These are phyloP conservation scores for Pseudogymnoascus sp. DNA, from an alignment of 2,329 filamentous ascomycete genomes.

Conservation along the genomic window DNA sequence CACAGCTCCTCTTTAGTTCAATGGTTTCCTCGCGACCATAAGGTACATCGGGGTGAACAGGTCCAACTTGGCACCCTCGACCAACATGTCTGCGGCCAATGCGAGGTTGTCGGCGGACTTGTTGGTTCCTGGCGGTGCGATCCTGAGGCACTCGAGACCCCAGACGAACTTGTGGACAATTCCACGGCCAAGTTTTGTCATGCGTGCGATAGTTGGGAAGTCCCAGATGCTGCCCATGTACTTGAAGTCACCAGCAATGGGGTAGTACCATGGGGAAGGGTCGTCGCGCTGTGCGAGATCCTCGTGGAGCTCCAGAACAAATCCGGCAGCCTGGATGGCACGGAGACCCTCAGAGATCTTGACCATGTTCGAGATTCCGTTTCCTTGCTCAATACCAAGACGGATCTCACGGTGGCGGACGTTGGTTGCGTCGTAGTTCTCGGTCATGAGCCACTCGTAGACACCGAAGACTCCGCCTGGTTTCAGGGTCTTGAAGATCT, in stretches of 20 bases:
- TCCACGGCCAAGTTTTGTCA: constrained; percentile 77
- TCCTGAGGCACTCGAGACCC: constrained; percentile 60
- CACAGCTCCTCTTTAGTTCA: constrained; percentile 1
- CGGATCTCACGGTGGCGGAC: constrained; percentile 80
- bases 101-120: constrained; percentile 92
- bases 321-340: constrained; percentile 82
- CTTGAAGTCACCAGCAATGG: constrained; percentile 73
- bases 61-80: constrained; percentile 77
- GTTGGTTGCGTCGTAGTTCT: constrained; percentile 85
- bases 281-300: constrained; percentile 75
- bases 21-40: constrained; percentile 85
- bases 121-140: constrained; percentile 77
- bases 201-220: constrained; percentile 72
- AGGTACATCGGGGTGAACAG: constrained; percentile 99
- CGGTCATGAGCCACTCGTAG: constrained; percentile 99
- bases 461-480: constrained; percentile 93
- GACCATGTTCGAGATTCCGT: constrained; percentile 98
- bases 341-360: constrained; percentile 69
- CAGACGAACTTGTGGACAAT: constrained; percentile 71
- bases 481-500: constrained; percentile 93
- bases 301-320: constrained; percentile 74
- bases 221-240: constrained; percentile 76
- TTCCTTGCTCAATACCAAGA: constrained; percentile 87
- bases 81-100: constrained; percentile 71
- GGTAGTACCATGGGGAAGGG: constrained; percentile 86